A percentile compares a stretch with the other conserved stretches of the same genome.
Evolutionary conservation across 1,284 basidiomycete species (phyloP).

Genomic region (Moniliophthora roreri): DNA sequence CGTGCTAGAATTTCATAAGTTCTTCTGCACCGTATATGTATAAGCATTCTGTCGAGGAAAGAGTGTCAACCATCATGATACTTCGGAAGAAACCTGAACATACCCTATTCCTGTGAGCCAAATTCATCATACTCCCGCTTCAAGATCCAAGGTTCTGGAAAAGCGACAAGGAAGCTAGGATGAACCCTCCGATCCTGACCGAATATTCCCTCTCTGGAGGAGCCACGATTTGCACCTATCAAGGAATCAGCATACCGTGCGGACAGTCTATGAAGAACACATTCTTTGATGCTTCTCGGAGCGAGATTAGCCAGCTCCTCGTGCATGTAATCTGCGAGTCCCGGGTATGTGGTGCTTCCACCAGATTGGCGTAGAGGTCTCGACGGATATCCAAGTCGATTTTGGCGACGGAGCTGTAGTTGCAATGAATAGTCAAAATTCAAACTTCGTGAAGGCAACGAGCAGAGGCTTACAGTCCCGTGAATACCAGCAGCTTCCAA

Average conservation of each 20-base stretch:
- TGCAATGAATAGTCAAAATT: not conserved
- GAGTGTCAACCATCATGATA: not conserved
- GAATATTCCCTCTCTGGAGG: slow-evolving; percentile 16
- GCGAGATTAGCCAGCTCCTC: slow-evolving; percentile 91
- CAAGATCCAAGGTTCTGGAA: slow-evolving; percentile 15
- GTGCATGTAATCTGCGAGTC: slow-evolving; percentile 97
- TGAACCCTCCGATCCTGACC: slow-evolving; percentile 14
- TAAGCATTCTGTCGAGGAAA: slow-evolving; percentile 13
- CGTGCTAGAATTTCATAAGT: too few relatives aligned
- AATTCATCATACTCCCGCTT: slow-evolving; percentile 18
- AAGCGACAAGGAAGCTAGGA: slow-evolving; percentile 13
- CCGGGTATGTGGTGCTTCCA: slow-evolving; percentile 97
- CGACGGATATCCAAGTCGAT: slow-evolving; percentile 84
- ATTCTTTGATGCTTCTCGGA: slow-evolving; percentile 86
- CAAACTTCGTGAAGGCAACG: not conserved
- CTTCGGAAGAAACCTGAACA: not conserved
- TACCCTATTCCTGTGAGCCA: slow-evolving; percentile 15
- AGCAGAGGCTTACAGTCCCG: slow-evolving; percentile 66
- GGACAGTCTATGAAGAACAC: slow-evolving; percentile 25
- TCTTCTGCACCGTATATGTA: too few relatives aligned
- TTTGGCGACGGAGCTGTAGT: slow-evolving; percentile 76
- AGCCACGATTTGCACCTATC: slow-evolving; percentile 13
- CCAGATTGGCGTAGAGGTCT: slow-evolving; percentile 95
- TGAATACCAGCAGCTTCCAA: slow-evolving; percentile 94
- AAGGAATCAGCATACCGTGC: not conserved